Base-by-base conservation (phyloP, 2,329 filamentous ascomycete species). In the Epichloe sp. region DNA sequence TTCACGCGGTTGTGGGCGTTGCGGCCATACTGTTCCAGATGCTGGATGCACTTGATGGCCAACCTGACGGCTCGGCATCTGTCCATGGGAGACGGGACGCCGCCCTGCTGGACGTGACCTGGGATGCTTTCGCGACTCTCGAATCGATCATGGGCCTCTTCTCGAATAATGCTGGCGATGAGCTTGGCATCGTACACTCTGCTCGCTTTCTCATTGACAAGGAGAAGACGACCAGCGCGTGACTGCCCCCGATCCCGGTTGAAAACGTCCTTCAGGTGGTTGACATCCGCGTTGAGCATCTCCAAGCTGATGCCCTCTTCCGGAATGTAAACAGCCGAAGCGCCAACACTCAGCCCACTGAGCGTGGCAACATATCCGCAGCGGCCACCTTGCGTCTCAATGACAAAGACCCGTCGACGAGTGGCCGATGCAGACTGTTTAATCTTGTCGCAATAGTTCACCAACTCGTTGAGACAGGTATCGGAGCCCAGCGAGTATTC, bases 401-500 rank as follows among this genome's bases (percentile, higher is more conserved):
- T 91, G 49, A 98, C 90, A 69, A 98, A 98, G 50, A 97, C 91
- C 54, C 93, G 83, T 44, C 93, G 84, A 53, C 93, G 85, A 2
- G 89, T 94, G 2, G 93, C 90, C 1, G 90, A 96, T 0, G 93
- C 93, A 2, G 90, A 96, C 68, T 97, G 93, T 68, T 94, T 89
- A 70, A 97, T 96, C 62, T 90, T 91, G 73, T 98, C 93, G 65
- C 91, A 96, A 71, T 96, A 98, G 59, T 85, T 80, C 56, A 96
- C 88, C 40, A 98, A 77, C 51, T 95, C 89, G 71, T 98, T 98
- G 55, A 98, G 73, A 64, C 93, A 97, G 1, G 93, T 98, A 63
- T 98, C 93, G 35, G 89, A 95, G 43, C 93, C 93, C 44, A 98
- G 80, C 1, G 89, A 96, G 73, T 96, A 97, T 69, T 98, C 93